Conservation (phyloP, 192 early-diverging fungal species). For the Coemansia furcata region DNA sequence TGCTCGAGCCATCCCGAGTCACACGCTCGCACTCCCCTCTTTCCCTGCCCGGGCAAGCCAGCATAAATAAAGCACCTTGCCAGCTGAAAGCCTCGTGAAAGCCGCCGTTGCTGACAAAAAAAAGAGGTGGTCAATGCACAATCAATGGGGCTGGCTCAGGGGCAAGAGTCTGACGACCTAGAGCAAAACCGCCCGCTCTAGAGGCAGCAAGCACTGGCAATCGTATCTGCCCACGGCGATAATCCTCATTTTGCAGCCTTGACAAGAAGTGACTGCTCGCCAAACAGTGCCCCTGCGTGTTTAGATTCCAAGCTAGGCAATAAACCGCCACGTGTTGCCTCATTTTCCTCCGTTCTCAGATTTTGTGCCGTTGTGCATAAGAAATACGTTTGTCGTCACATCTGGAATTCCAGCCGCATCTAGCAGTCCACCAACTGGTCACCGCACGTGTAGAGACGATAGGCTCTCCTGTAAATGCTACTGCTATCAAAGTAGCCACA, state of each 20-base stretch:
- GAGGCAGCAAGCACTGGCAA: background rate
- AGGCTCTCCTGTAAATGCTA: background rate
- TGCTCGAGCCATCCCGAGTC: background rate
- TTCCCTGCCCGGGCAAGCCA: background rate
- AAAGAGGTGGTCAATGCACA: background rate
- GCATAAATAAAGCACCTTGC: background rate
- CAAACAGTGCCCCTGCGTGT: background rate
- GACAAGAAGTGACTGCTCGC: constrained; percentile 1
- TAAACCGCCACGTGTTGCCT: constrained; percentile 14
- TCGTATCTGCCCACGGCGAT: background rate
- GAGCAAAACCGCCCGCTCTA: background rate
- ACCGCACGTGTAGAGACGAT: constrained; percentile 9
- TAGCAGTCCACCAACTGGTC: background rate
- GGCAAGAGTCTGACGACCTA: background rate
- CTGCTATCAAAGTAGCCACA: background rate
- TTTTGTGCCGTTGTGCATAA: background rate
- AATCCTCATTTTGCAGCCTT: background rate
- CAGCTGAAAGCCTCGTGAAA: background rate
- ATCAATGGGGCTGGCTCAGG: background rate
- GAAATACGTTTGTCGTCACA: background rate
- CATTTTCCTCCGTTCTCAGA: background rate
- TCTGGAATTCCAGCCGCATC: background rate
- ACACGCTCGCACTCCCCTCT: background rate
- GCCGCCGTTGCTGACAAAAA: background rate
- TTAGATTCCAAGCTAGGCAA: background rate